These are phyloP conservation scores for Hypoxylon sp. DNA, from an alignment of 2,329 filamentous ascomycete genomes.

Conservation along the genomic window DNA sequence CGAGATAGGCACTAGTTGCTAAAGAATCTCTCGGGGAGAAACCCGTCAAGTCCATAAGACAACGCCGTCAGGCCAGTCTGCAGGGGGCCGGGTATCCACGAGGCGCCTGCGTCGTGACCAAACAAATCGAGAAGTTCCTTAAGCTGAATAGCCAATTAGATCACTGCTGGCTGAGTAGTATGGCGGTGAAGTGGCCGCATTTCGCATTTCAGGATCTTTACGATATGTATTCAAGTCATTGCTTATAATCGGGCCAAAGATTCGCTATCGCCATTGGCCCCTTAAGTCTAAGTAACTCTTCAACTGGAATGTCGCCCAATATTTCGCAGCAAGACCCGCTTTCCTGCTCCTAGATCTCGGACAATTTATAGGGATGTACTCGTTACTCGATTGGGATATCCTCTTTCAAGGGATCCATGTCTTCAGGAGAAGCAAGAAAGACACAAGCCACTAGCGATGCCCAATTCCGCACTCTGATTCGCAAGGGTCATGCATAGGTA, in stretches of 20 bases:
- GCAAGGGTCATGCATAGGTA: conserved; percentile 10
- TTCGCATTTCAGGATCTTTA: conserved; percentile 3
- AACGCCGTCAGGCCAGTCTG: conserved; percentile 6
- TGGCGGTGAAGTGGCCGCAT: conserved; percentile 32
- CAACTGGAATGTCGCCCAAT: conserved; percentile 12
- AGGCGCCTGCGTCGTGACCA: conserved; percentile 10
- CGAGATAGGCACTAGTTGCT: conserved; percentile 25
- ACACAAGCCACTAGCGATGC: conserved; percentile 5
- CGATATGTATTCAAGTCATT: conserved; percentile 6
- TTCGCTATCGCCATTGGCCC: conserved; percentile 14
- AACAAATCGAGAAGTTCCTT: conserved; percentile 13
- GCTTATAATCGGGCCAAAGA: conserved; percentile 12
- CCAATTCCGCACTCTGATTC: conserved; percentile 17
- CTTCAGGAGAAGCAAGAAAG: conserved; percentile 6
- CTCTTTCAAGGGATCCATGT: conserved; percentile 6
- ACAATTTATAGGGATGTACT: conserved; percentile 8
- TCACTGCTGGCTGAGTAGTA: conserved; percentile 10
- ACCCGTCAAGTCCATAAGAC: conserved; percentile 11
- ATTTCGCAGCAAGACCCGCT: conserved; percentile 14
- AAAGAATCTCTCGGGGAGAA: conserved; percentile 28
- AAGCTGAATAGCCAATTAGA: conserved; percentile 24
- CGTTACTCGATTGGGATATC: conserved; percentile 10
- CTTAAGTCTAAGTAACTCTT: not conserved
- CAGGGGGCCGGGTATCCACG: conserved; percentile 17
- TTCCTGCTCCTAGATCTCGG: conserved; percentile 21